Evolutionary conservation across 768 basidiomycete genomes (phyloP), one percentile per base, ranked within the genome.

Genomic region (Russula abietina): DNA sequence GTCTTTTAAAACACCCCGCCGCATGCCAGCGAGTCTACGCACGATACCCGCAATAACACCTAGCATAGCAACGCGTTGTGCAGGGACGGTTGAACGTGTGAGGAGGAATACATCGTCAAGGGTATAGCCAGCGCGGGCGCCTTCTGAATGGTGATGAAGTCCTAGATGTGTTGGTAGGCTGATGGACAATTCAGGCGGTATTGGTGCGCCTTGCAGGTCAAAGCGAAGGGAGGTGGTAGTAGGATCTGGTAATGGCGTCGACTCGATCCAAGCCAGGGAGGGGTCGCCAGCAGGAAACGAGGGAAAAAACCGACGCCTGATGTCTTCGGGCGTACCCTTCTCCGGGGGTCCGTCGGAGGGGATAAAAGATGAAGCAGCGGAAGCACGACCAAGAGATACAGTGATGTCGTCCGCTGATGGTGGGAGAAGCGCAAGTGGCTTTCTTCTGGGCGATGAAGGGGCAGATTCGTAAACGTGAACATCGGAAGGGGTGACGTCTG

Each of bases 81-180:
- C 87, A 14, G 86, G 84, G 0, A 94, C 88, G 2, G 86, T 92
- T 0, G 91, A 93, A 43, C 91, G 77, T 4, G 86, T 83, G 10
- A 95, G 79, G 45, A 89, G 75, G 50, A 95, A 86, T 4, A 96
- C 78, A 63, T 96, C 94, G 49, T 91, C 86, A 1, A 96, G 76
- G 0, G 91, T 94, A 73, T 97, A 97, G 0, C 93, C 94, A 0
- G 94, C 94, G 60, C 80, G 83, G 1, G 87, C 82, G 6, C 79
- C 78, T 59, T 91, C 86, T 0, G 93, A 87, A 70, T 96, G 94
- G 70, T 97, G 94, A 73, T 98, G 93, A 3, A 96, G 77, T 4
- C 94, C 94, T 7, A 93, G 80, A 74, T 93, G 87, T 0, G 90
- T 87, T 2, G 93, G 93, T 2, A 96, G 77, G 1, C 77, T 78